phyloP scores from a whole-genome alignment of 2,329 filamentous ascomycete species.

The Aspergillus versicolor region DNA sequence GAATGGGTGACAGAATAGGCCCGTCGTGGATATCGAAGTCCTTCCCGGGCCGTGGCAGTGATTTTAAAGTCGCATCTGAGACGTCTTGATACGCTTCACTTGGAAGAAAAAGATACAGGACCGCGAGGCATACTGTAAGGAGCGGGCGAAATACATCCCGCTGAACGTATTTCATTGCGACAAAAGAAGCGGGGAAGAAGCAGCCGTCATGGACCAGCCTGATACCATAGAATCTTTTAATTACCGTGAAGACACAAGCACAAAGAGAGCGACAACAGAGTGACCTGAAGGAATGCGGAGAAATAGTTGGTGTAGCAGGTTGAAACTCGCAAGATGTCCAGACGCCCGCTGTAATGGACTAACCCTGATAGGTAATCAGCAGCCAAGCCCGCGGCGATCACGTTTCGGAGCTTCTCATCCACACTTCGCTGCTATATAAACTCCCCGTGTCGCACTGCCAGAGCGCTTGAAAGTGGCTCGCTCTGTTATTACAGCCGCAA shows the following conservation, averaged over 20 bases:
- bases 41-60: slow-evolving; percentile 67
- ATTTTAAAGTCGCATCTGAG: slow-evolving; percentile 71
- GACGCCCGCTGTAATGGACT: background rate
- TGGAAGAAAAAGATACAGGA: slow-evolving; percentile 24
- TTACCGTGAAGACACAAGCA: background rate
- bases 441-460: background rate
- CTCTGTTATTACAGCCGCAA: background rate
- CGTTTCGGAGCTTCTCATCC: background rate
- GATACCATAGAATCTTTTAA: background rate
- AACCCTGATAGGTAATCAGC: slow-evolving; percentile 3
- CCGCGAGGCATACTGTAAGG: slow-evolving; percentile 25
- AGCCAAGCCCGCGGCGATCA: slow-evolving; percentile 5
- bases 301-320: background rate
- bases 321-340: slow-evolving; percentile 6
- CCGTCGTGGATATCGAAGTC: slow-evolving; percentile 79
- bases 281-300: background rate
- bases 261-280: background rate
- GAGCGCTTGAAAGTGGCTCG: background rate
- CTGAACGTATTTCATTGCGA: slow-evolving; percentile 28
- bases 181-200: background rate
- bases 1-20: slow-evolving; percentile 77
- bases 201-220: slow-evolving; percentile 3
- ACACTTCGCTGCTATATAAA: background rate
- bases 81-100: slow-evolving; percentile 58
- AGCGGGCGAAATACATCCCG: slow-evolving; percentile 29